These are phyloP conservation scores for Mediolabrus comicus DNA, from an alignment of 108 stramenopile species.

Conservation along the genomic window DNA sequence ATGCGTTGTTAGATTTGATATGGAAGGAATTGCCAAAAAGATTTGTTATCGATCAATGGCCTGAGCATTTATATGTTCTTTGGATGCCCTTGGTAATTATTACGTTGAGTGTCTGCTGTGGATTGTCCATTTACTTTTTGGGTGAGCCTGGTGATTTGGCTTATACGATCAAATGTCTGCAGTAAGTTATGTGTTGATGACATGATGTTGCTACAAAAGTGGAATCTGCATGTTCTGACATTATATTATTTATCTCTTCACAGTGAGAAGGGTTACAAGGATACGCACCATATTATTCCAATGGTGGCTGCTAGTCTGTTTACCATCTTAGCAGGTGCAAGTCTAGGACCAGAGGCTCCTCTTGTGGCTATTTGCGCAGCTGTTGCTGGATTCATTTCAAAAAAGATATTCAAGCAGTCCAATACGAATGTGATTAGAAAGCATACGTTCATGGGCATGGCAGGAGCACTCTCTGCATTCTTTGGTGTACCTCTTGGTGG, in stretches of 20 bases:
- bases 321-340: conserved; percentile 60
- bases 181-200: too few relatives aligned
- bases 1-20: conserved; percentile 40
- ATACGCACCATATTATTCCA: conserved; percentile 61
- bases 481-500: conserved; percentile 69
- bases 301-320: conserved; percentile 66
- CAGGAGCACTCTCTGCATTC: conserved; percentile 66
- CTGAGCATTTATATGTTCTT: conserved; percentile 33
- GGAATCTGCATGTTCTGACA: too few relatives aligned
- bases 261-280: conserved; percentile 57
- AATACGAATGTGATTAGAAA: conserved; percentile 56
- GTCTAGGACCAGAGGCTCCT: conserved; percentile 46
- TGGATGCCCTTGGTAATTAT: conserved; percentile 63
- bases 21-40: conserved; percentile 52
- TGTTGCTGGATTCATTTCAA: conserved; percentile 57
- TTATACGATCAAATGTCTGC: conserved; percentile 64
- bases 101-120: conserved; percentile 42
- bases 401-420: conserved; percentile 45
- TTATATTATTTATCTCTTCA: too few relatives aligned
- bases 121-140: conserved; percentile 53
- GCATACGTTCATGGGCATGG: conserved; percentile 73
- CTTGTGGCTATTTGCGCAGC: conserved; percentile 60
- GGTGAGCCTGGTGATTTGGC: conserved; percentile 77
- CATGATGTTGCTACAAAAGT: too few relatives aligned
- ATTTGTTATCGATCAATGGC: conserved; percentile 41